Evolutionary conservation across 192 early-diverging fungal species (phyloP), one percentile per base, ranked within the genome.

Genomic region (Phlyctochytrium bullatum): DNA sequence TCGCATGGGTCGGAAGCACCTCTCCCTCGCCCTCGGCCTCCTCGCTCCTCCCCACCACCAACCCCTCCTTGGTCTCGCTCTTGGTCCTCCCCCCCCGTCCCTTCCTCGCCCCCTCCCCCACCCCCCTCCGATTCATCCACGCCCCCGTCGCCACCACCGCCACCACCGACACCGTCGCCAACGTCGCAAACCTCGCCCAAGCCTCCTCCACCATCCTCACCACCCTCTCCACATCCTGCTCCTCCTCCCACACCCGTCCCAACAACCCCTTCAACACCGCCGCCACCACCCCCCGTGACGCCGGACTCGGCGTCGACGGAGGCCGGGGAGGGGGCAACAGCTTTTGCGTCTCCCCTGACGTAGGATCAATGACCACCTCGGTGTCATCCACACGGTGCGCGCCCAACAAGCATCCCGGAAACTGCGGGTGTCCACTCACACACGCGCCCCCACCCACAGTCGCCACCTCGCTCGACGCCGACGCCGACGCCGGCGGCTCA

Each of bases 321-420:
- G n/a, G n/a, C n/a, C n/a, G n/a, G n/a, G n/a, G n/a, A n/a, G n/a
- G n/a, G n/a, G n/a, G n/a, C n/a, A n/a, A n/a, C n/a, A n/a, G n/a
- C n/a, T n/a, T n/a, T n/a, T n/a, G n/a, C n/a, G n/a, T n/a, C n/a
- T n/a, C n/a, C n/a, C n/a, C n/a, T n/a, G n/a, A n/a, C n/a, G n/a
- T n/a, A n/a, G n/a, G n/a, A n/a, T n/a, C n/a, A n/a, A n/a, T n/a
- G n/a, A n/a, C n/a, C n/a, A n/a, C n/a, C n/a, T n/a, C n/a, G n/a
- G n/a, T n/a, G n/a, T n/a, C n/a, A n/a, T n/a, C n/a, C 6, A 72
- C 53, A 25, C 33, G 29, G 62, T 86, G 78, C 2, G 71, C 61
- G 10, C 84, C 84, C 27, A 81, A 64, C 35, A 86, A 61, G 52
- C 84, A 84, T 2, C 70, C 53, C 24, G 79, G 71, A 62, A 68